Conservation (phyloP, 768 basidiomycete species). For the Sporobolomyces phaffii region DNA sequence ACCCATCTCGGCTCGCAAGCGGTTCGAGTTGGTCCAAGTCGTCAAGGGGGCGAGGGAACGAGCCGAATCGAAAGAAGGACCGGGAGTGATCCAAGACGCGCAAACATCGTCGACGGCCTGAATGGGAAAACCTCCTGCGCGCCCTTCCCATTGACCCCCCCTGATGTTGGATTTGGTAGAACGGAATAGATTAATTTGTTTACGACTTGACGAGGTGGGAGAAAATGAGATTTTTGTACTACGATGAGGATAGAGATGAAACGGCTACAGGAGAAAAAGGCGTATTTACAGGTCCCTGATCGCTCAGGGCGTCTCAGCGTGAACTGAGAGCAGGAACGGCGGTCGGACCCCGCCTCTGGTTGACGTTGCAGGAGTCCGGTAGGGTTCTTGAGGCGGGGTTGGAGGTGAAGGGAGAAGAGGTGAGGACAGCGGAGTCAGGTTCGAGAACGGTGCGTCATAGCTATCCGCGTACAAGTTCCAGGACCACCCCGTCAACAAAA, state of each 20-base stretch:
- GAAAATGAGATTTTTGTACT: no score
- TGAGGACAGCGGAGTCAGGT: conserved; percentile 1
- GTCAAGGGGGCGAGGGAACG: conserved; percentile 19
- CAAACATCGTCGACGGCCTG: no score
- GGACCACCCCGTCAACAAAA: no score
- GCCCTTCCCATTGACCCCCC: no score
- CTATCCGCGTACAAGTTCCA: background rate
- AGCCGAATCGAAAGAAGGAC: background rate
- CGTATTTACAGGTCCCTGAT: no score
- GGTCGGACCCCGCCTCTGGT: background rate
- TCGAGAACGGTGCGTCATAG: conserved; percentile 2
- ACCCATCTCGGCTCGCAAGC: conserved; percentile 34
- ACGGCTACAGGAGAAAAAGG: no score
- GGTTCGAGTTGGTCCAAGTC: conserved; percentile 36
- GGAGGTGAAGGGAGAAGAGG: background rate
- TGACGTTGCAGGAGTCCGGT: background rate
- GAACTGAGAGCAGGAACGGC: background rate
- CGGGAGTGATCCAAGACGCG: background rate
- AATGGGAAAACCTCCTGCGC: no score
- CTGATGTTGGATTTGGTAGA: no score
- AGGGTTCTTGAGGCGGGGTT: background rate
- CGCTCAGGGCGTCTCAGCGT: no score
- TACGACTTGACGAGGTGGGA: no score
- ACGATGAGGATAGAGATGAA: no score
- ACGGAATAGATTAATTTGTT: no score